Conservation (phyloP, 2,329 filamentous ascomycete genomes). For the Fusarium graminum region DNA sequence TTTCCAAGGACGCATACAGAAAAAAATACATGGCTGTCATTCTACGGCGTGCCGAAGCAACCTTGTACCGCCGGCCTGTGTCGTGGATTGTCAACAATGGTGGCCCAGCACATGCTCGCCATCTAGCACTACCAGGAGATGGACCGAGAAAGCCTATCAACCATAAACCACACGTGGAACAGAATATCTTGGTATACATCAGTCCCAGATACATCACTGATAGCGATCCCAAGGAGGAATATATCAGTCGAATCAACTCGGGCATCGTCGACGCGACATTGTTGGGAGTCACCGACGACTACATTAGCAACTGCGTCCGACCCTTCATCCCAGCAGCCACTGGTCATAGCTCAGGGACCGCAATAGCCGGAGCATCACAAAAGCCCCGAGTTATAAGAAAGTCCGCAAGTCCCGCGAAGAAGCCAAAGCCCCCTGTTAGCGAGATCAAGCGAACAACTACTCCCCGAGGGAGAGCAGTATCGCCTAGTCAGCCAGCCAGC, state of each 20-base stretch:
- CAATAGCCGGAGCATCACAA: constrained; percentile 6
- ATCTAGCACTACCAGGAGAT: constrained; percentile 37
- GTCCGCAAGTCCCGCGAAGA: constrained; percentile 24
- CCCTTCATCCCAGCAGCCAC: constrained; percentile 52
- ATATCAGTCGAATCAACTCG: constrained; percentile 57
- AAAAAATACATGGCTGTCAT: constrained; percentile 54
- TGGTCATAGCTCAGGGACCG: constrained; percentile 24
- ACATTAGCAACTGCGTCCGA: constrained; percentile 55
- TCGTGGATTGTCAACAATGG: constrained; percentile 57
- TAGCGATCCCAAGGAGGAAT: constrained; percentile 56
- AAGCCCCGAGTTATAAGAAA: constrained; percentile 41
- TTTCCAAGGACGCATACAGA: constrained; percentile 56
- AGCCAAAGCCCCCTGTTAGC: constrained; percentile 31
- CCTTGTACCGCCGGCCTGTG: constrained; percentile 54
- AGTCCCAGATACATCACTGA: constrained; percentile 52
- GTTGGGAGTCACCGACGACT: constrained; percentile 54
- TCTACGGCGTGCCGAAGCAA: constrained; percentile 51
- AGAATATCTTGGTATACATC: constrained; percentile 57
- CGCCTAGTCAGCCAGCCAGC: constrained; percentile 39
- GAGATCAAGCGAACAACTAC: constrained; percentile 32
- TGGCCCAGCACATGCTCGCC: constrained; percentile 50
- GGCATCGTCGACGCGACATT: constrained; percentile 54
- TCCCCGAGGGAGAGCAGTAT: constrained; percentile 43
- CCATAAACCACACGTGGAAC: constrained; percentile 46
- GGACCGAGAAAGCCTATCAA: constrained; percentile 35